phyloP scores from a whole-genome alignment of 2,329 filamentous ascomycete species.

The Ophiocordyceps robertsii region DNA sequence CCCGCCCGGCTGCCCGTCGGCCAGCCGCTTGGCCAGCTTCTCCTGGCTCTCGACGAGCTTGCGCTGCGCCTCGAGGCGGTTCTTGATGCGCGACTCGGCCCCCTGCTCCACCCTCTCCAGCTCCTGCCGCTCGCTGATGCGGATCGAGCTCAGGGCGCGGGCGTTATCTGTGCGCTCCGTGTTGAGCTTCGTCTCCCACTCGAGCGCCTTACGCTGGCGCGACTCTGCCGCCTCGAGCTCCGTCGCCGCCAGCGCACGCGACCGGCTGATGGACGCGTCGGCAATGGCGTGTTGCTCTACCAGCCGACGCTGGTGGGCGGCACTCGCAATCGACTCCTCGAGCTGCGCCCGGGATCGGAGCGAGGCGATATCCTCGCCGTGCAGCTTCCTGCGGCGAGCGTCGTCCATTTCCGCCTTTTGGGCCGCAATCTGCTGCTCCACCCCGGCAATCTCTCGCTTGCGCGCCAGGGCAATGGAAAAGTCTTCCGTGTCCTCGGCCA shows the following conservation, averaged over 20 bases:
- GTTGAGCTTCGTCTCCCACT: constrained; percentile 34
- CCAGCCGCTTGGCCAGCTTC: constrained; percentile 27
- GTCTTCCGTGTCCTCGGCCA: constrained; percentile 33
- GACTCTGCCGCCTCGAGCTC: constrained; percentile 31
- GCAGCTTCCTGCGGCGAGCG: constrained; percentile 30
- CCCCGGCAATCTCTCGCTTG: constrained; percentile 34
- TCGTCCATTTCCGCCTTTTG: constrained; percentile 39
- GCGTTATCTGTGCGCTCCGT: constrained; percentile 32
- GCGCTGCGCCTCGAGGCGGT: constrained; percentile 35
- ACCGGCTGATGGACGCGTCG: constrained; percentile 28
- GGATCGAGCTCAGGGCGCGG: constrained; percentile 33
- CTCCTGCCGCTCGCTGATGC: constrained; percentile 36
- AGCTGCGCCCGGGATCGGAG: constrained; percentile 30
- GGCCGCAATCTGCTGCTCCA: constrained; percentile 36
- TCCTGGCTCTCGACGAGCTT: constrained; percentile 36
- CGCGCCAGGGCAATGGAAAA: constrained; percentile 33
- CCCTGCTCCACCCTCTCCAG: constrained; percentile 32
- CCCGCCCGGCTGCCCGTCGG: constrained; percentile 18
- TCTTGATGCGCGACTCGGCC: constrained; percentile 30
- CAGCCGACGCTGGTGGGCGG: constrained; percentile 20
- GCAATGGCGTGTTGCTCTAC: constrained; percentile 33
- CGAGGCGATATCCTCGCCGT: constrained; percentile 28
- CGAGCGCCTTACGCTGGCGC: constrained; percentile 28
- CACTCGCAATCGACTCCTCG: constrained; percentile 26
- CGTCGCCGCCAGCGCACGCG: constrained; percentile 29